Percentiles rank a stretch among this genome's conserved stretches.
Conservation (phyloP, 495 filamentous ascomycete species). For the Penicillium macrosclerotiorum region DNA sequence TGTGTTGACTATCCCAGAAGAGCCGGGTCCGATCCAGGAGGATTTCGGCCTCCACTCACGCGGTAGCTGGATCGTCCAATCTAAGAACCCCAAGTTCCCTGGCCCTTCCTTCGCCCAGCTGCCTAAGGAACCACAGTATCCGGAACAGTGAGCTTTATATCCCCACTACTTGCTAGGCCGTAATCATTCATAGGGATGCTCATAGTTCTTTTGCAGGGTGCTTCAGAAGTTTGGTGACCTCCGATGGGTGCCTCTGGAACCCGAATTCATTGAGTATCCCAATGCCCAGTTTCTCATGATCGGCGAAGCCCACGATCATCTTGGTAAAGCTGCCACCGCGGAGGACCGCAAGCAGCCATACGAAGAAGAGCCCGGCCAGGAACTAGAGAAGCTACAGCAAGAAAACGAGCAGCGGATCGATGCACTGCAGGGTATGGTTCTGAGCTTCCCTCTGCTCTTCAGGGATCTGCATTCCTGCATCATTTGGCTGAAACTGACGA, state of each 20-base stretch:
- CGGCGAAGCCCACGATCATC: slow-evolving; percentile 61
- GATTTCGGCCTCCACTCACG: slow-evolving; percentile 69
- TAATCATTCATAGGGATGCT: neutral
- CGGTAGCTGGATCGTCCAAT: slow-evolving; percentile 76
- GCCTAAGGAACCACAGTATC: slow-evolving; percentile 67
- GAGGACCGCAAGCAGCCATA: slow-evolving; percentile 56
- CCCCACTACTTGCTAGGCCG: neutral
- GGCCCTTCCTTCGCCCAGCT: slow-evolving; percentile 63
- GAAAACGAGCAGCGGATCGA: slow-evolving; percentile 62
- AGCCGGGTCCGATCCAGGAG: slow-evolving; percentile 70
- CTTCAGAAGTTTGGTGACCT: slow-evolving; percentile 70
- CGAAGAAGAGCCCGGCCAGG: slow-evolving; percentile 60
- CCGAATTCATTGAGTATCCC: slow-evolving; percentile 73
- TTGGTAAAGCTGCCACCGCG: slow-evolving; percentile 61
- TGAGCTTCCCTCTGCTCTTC: too few relatives aligned
- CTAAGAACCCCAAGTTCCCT: slow-evolving; percentile 74
- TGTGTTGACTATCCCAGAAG: slow-evolving; percentile 71
- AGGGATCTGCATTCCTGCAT: neutral
- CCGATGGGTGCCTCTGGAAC: slow-evolving; percentile 71
- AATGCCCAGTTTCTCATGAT: slow-evolving; percentile 82
- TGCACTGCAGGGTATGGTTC: slow-evolving; percentile 48
- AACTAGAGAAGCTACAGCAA: slow-evolving; percentile 57
- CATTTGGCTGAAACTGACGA: neutral
- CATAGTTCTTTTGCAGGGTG: slow-evolving; percentile 38
- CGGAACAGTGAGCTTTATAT: slow-evolving; percentile 58